These are phyloP conservation scores for Coniochaeta ligniaria DNA, from an alignment of 2,329 filamentous ascomycete species.

Conservation along the genomic window DNA sequence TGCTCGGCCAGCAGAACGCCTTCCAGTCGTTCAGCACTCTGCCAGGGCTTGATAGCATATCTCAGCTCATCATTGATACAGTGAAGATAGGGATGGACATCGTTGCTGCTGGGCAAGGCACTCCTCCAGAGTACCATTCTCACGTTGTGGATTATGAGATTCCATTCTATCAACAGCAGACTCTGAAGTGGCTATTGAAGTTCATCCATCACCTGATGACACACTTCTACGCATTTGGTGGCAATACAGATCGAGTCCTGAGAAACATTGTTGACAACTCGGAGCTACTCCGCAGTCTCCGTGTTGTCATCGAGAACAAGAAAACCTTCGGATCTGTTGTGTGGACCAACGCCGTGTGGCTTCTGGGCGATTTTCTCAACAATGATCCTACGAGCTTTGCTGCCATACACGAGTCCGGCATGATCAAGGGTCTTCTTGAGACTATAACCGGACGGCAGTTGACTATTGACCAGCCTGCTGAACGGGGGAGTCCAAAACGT, in stretches of 20 bases:
- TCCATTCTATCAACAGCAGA: constrained; percentile 88
- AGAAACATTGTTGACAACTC: constrained; percentile 93
- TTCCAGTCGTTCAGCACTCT: constrained; percentile 77
- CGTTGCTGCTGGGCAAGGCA: constrained; percentile 63
- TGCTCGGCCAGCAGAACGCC: constrained; percentile 78
- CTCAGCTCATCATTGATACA: constrained; percentile 76
- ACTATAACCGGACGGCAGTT: constrained; percentile 59
- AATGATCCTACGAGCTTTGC: constrained; percentile 97
- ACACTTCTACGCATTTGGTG: constrained; percentile 60
- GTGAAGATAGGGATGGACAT: constrained; percentile 63
- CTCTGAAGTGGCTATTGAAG: constrained; percentile 87
- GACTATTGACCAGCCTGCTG: constrained; percentile 23
- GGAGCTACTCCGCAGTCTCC: constrained; percentile 70
- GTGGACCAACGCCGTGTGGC: constrained; percentile 90
- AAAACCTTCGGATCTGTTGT: constrained; percentile 81
- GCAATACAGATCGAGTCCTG: constrained; percentile 82
- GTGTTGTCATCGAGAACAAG: constrained; percentile 74
- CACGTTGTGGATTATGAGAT: constrained; percentile 88
- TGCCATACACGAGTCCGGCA: constrained; percentile 86
- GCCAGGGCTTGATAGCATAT: constrained; percentile 81
- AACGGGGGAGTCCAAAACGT: constrained; percentile 13
- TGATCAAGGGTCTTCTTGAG: constrained; percentile 80
- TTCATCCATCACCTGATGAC: constrained; percentile 95
- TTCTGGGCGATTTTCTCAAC: constrained; percentile 94
- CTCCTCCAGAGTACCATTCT: constrained; percentile 62